Evolutionary conservation across 2,329 filamentous ascomycete genomes (phyloP).

Genomic region (Aspergillus clavatus): DNA sequence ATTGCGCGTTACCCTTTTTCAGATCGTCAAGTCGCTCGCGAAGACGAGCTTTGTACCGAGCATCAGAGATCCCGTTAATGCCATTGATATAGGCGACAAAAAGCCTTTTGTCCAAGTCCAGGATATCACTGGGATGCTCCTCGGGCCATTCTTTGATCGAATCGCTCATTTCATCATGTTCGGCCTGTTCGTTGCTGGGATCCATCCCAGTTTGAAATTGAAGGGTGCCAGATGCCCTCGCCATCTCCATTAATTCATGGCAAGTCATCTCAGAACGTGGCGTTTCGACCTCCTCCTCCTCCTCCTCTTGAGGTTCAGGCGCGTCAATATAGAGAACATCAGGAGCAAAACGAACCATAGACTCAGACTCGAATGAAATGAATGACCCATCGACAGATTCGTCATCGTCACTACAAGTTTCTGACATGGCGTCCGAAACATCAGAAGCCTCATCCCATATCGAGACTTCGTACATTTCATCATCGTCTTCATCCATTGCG

Average conservation of each 20-base stretch:
- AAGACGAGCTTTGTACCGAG: conserved; percentile 32
- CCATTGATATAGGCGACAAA: conserved; percentile 42
- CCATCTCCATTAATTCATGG: conserved; percentile 39
- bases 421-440: conserved; percentile 21
- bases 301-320: conserved; percentile 22
- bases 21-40: conserved; percentile 32
- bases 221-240: conserved; percentile 22
- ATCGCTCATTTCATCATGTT: conserved; percentile 13
- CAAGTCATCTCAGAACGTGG: conserved; percentile 31
- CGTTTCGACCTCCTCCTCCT: conserved; percentile 16
- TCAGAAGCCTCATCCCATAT: background rate
- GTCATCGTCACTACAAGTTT: conserved; percentile 26
- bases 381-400: conserved; percentile 34
- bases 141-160: conserved; percentile 25
- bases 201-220: conserved; percentile 16
- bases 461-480: conserved; percentile 4
- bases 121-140: conserved; percentile 33
- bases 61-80: conserved; percentile 33
- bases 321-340: conserved; percentile 34
- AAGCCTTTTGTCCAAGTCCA: conserved; percentile 37
- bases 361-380: conserved; percentile 33
- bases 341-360: conserved; percentile 32
- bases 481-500: conserved; percentile 3
- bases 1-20: conserved; percentile 26
- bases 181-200: conserved; percentile 14